Evolutionary conservation across 179 eudicot species (phyloP), one percentile per base, ranked within the genome.

Genomic region (Patellifolia procumbens): DNA sequence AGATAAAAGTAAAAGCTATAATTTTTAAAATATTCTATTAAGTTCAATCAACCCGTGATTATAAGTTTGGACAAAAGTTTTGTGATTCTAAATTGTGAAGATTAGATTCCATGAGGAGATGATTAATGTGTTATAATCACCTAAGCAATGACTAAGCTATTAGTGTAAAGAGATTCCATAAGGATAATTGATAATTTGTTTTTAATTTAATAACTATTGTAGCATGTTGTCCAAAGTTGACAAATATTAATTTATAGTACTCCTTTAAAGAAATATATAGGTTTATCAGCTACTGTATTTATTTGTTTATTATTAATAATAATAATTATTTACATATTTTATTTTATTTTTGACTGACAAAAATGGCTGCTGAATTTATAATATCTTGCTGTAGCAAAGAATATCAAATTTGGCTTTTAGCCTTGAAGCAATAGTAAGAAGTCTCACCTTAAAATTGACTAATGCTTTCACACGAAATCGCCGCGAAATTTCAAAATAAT

Each of bases 381-480:
- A 24, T 49, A 13, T 12, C 13, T 75, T 20, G 8, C 17, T 9
- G 20, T 77, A 61, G 72, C 69, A 70, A 70, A 77, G 75, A 77
- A 70, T 61, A 51, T 17, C 13, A 70, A 56, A 46, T 31, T 76
- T 73, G 64, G 39, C 31, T 49, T 68, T 74, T 74, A 71, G 68
- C 73, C 56, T 43, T 45, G 55, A 73, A 39, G 76, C 46, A 51
- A 51, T 64, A 15, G 31, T 56, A 64, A 64, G 60, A 78, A 78
- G 71, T 78, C 76, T 66, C 3, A 73, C 68, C 78, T 45, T 74
- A 34, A 73, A 56, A 66, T 42, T 74, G 72, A 56, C 31, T 12
- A 31, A 6, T 62, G 15, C 28, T 65, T 79, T 79, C 68, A 68
- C 73, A 55, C 59, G 77, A 78, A 78, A 73, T 3, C 7, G 67